Evolutionary conservation across 306 rosid species (phyloP).

Genomic region (Fragaria iinumae): DNA sequence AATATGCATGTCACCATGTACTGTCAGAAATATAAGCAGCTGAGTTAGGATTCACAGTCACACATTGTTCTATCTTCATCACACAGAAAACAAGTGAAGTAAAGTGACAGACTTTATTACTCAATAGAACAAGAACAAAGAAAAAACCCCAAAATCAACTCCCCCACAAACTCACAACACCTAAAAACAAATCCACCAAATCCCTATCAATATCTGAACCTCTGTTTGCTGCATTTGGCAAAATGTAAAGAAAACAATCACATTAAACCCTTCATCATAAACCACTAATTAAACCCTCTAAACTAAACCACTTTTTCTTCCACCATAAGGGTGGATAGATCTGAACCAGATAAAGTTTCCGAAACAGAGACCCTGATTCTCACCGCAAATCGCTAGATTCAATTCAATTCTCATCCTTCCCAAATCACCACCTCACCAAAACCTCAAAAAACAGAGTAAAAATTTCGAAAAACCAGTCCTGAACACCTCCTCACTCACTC

Average conservation of each 20-base stretch:
- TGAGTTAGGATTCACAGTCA: slow-evolving; percentile 1
- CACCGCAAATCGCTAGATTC: not conserved
- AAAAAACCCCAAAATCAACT: not conserved
- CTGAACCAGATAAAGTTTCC: not conserved
- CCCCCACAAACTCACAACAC: too few species aligned
- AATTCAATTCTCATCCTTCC: not conserved
- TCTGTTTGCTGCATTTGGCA: not conserved
- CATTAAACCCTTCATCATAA: not conserved
- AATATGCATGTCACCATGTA: slow-evolving; percentile 20
- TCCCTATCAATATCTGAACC: not conserved
- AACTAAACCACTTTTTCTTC: not conserved
- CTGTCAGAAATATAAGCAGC: slow-evolving; percentile 12
- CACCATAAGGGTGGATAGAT: not conserved
- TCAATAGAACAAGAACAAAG: not conserved
- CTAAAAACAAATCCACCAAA: not conserved
- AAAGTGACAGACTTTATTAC: not conserved
- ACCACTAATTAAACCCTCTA: not conserved
- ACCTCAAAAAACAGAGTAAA: not conserved
- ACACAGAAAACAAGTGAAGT: not conserved
- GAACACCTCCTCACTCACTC: not conserved
- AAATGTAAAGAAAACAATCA: not conserved
- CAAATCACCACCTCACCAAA: not conserved
- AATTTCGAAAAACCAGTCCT: not conserved
- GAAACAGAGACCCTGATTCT: not conserved
- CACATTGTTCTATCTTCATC: not conserved